Conservation (phyloP, 1,284 basidiomycete genomes). For the Omphalotus olearius region DNA sequence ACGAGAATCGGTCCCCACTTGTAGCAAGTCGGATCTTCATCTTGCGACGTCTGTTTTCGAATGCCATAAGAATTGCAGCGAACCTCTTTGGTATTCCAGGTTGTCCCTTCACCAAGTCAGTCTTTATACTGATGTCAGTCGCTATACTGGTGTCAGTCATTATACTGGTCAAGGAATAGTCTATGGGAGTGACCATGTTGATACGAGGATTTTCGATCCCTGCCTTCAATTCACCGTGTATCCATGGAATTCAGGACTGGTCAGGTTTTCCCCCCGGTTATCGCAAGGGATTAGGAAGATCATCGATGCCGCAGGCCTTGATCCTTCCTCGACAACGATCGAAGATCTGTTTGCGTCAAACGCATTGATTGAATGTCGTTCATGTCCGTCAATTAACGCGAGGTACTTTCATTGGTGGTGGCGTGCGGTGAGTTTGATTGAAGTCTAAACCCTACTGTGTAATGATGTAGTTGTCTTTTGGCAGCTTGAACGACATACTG, state of each 20-base stretch:
- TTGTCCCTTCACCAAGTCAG: slow-evolving; percentile 2
- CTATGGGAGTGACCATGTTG: neutral
- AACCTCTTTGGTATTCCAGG: neutral
- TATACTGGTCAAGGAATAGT: no score
- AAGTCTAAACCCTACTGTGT: neutral
- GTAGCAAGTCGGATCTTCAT: neutral
- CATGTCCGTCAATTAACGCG: no score
- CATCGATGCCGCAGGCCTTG: slow-evolving; percentile 1
- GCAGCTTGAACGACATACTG: neutral
- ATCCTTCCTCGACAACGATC: neutral
- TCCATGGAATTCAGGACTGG: neutral
- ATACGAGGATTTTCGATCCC: neutral
- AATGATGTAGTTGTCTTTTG: neutral
- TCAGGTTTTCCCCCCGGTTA: neutral
- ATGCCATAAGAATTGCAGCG: neutral
- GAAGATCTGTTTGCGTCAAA: neutral
- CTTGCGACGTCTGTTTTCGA: slow-evolving; percentile 3
- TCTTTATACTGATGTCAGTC: no score
- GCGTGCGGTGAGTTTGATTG: neutral
- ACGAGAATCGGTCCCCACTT: neutral
- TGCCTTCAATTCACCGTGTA: neutral
- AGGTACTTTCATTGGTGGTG: neutral
- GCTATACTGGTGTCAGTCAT: no score
- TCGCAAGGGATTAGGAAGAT: neutral
- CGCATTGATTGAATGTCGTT: slow-evolving; percentile 1